These are phyloP conservation scores for Diaporthe aspalathi DNA, from an alignment of 2,329 filamentous ascomycete genomes.

Conservation along the genomic window DNA sequence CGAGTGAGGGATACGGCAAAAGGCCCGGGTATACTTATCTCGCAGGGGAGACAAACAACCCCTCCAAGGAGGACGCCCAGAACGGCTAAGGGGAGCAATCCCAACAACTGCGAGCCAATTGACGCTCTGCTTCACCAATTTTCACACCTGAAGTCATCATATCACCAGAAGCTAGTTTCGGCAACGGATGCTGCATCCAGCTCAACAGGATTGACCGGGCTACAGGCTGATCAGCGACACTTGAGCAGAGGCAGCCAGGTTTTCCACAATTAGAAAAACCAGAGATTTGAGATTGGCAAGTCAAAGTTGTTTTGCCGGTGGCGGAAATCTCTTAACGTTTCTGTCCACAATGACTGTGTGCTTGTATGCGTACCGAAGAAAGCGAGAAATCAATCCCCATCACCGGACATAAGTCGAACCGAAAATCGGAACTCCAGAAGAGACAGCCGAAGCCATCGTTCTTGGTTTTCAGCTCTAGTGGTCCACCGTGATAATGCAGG, in stretches of 20 bases:
- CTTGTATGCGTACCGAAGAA: too few relatives aligned
- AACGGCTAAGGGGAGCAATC: background rate
- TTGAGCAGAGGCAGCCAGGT: too few relatives aligned
- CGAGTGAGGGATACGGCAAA: conserved; percentile 21
- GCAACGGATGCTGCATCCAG: background rate
- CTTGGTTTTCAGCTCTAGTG: background rate
- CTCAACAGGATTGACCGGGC: background rate
- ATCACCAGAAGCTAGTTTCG: background rate
- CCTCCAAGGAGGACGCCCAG: conserved; percentile 11
- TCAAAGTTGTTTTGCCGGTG: too few relatives aligned
- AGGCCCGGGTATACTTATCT: conserved; percentile 5
- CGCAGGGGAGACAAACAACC: background rate
- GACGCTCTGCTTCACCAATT: background rate
- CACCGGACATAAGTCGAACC: background rate
- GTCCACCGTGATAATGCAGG: background rate
- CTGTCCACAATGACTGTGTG: too few relatives aligned
- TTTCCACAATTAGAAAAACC: too few relatives aligned
- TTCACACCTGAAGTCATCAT: background rate
- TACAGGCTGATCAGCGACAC: too few relatives aligned
- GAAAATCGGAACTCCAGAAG: background rate
- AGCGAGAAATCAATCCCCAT: background rate
- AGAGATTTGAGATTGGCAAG: too few relatives aligned
- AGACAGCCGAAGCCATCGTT: background rate
- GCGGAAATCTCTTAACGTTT: too few relatives aligned
- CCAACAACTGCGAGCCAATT: background rate